Evolutionary conservation across 805 yeast genomes (phyloP).

Genomic region (Wickerhamomyces bovis): DNA sequence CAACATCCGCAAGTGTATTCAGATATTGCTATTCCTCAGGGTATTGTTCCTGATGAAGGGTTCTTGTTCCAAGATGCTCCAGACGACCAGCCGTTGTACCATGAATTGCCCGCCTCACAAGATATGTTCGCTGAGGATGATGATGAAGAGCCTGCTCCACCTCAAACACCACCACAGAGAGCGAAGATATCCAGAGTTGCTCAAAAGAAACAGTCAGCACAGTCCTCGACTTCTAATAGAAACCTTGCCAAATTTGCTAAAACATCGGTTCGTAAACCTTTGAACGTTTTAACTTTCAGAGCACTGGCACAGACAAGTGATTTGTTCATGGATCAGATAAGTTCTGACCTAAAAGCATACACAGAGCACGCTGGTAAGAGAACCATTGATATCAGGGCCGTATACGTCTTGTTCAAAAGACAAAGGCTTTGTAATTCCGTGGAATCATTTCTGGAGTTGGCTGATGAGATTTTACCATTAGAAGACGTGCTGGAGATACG

Average conservation of each 20-base stretch:
- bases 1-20: slow-evolving; percentile 4
- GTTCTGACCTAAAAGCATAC: slow-evolving; percentile 26
- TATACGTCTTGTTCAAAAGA: slow-evolving; percentile 24
- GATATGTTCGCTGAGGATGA: background rate
- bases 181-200: background rate
- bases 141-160: background rate
- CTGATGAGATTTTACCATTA: slow-evolving; percentile 25
- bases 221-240: background rate
- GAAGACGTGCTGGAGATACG: slow-evolving; percentile 23
- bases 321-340: slow-evolving; percentile 23
- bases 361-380: slow-evolving; percentile 26
- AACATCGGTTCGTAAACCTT: slow-evolving; percentile 6
- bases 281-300: slow-evolving; percentile 17
- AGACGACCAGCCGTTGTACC: background rate
- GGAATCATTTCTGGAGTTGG: slow-evolving; percentile 19
- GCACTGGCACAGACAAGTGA: slow-evolving; percentile 23
- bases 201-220: background rate
- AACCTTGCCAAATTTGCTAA: slow-evolving; percentile 7
- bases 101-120: background rate
- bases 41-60: slow-evolving; percentile 17
- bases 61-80: slow-evolving; percentile 2
- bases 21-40: slow-evolving; percentile 23
- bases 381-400: slow-evolving; percentile 22
- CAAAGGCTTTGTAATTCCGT: slow-evolving; percentile 21
- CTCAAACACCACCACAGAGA: background rate